Evolutionary conservation across 169 alveolate species (phyloP).

Genomic region (Perkinsus olseni): DNA sequence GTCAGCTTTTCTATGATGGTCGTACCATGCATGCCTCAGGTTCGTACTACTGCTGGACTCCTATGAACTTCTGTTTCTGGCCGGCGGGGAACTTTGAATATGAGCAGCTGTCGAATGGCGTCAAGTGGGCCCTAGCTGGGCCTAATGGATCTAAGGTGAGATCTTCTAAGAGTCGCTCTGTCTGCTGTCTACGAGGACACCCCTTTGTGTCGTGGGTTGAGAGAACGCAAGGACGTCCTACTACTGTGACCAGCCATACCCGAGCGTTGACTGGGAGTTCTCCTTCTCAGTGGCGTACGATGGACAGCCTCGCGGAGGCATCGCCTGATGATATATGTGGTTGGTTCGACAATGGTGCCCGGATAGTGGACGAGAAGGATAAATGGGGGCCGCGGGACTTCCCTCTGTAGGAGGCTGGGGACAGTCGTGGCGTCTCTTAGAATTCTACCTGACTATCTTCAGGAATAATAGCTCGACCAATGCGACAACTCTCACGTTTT

Average conservation of each 20-base stretch:
- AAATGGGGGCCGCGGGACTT: not conserved
- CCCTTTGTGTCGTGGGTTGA: no score
- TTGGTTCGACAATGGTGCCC: not conserved
- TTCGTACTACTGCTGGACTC: slow-evolving; percentile 43
- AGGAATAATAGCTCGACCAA: no score
- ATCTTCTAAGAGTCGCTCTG: no score
- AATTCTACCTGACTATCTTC: no score
- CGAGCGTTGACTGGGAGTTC: not conserved
- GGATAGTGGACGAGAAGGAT: not conserved
- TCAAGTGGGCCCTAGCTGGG: not conserved
- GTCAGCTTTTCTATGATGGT: not conserved
- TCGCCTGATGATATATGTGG: not conserved
- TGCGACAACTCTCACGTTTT: no score
- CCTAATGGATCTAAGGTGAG: not conserved
- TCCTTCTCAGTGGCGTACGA: not conserved
- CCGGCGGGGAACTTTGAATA: slow-evolving; percentile 61
- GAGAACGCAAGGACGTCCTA: no score
- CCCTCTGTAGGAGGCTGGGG: not conserved
- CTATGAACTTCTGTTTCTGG: slow-evolving; percentile 78
- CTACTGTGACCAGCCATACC: no score
- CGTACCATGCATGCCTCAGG: not conserved
- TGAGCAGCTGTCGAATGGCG: slow-evolving; percentile 41
- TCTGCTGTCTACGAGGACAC: no score
- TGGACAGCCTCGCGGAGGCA: not conserved
- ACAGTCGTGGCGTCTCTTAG: no score